Evolutionary conservation across 768 basidiomycete species (phyloP), one percentile per base, ranked within the genome.

Genomic region (Hydnomerulius pinastri): DNA sequence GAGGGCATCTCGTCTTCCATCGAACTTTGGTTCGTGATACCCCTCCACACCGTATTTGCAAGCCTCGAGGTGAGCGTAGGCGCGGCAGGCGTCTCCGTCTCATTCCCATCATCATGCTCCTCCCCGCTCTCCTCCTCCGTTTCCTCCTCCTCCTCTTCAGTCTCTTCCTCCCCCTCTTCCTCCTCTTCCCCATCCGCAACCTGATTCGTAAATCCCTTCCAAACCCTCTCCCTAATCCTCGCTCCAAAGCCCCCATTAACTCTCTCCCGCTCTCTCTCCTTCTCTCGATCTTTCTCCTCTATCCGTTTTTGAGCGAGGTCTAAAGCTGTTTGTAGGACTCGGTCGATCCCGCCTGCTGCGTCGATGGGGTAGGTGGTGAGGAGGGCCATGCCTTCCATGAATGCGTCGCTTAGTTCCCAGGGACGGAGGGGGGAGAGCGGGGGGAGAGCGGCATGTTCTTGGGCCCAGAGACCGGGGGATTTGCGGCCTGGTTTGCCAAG

Each of bases 1-100:
- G 77, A 73, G 1, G 74, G 71, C 3, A 58, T n/a, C 15, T 83
- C 77, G 9, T 71, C 69, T n/a, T 86, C 86, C 86, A 86, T 86
- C 2, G 85, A 80, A 50, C 77, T 78, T 63, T 85, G 83, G 58
- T 88, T 90, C 3, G 86, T 87, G 56, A 90, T 82, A 4, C 87
- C 88, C 61, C 78, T 77, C 87, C 87, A 90, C 18, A 89, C 77
- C n/a, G 79, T 81, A 49, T 70, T 80, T 8, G 85, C 80, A 12
- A 87, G 62, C 28, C 79, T 74, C 35, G 81, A 74, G 6, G 79
- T 77, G 44, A 84, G 53, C 11, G 77, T 73, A 18, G 72, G 54
- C 5, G 48, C 57, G 44, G 53, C 56, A 45, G 63, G 68, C 0
- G 69, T 74, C 61, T 80, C 77, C 4, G 78, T 78, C 45, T 77